Evolutionary conservation across 1,284 basidiomycete genomes (phyloP).

Genomic region (Boletus holoroseus): DNA sequence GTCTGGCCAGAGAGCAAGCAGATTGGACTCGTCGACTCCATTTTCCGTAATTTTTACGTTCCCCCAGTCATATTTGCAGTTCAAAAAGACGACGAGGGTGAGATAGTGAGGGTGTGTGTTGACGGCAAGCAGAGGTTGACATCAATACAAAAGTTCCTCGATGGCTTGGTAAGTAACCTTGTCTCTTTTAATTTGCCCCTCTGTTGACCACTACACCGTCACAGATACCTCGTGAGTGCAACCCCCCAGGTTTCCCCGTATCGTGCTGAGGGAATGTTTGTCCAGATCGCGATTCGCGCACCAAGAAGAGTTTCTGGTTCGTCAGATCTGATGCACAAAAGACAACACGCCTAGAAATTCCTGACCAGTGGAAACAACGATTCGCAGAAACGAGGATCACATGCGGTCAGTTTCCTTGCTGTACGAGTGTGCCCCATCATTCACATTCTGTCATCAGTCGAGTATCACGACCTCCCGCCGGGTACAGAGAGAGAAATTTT

Average conservation of each 20-base stretch:
- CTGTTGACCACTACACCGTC: conserved; percentile 5
- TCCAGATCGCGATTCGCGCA: conserved; percentile 44
- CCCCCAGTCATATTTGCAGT: conserved; percentile 70
- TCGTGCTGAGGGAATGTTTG: conserved; percentile 1
- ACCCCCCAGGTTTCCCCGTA: background rate
- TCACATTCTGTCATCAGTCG: conserved; percentile 39
- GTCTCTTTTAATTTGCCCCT: background rate
- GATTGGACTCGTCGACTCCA: conserved; percentile 64
- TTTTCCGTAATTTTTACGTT: conserved; percentile 69
- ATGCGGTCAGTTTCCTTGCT: conserved; percentile 45
- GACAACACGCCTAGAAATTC: conserved; percentile 42
- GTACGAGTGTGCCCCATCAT: background rate
- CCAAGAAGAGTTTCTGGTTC: conserved; percentile 57
- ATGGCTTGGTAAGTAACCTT: conserved; percentile 50
- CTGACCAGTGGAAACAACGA: conserved; percentile 42
- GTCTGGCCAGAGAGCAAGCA: conserved; percentile 72
- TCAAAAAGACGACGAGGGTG: conserved; percentile 47
- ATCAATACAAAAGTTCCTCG: conserved; percentile 66
- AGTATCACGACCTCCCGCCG: conserved; percentile 47
- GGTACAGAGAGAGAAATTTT: conserved; percentile 66
- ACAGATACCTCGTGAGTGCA: conserved; percentile 48
- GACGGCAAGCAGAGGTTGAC: conserved; percentile 75
- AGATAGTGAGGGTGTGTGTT: conserved; percentile 56
- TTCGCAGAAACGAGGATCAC: conserved; percentile 55
- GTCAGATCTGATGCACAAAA: conserved; percentile 43